These are phyloP conservation scores for Orbilia oligospora DNA, from an alignment of 2,329 filamentous ascomycete genomes.

Conservation along the genomic window DNA sequence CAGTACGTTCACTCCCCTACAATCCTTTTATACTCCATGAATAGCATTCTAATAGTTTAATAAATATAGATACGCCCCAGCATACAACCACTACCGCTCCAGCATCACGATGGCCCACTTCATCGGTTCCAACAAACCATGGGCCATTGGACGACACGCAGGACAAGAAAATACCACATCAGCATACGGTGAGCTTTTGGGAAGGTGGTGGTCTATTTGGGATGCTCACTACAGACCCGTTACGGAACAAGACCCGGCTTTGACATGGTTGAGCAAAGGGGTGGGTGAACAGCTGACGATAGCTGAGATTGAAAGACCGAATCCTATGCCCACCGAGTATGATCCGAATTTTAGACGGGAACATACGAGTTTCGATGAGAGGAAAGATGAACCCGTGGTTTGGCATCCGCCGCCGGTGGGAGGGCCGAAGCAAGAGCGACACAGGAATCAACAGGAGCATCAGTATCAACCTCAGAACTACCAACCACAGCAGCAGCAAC, in stretches of 20 bases:
- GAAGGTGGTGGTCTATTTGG: constrained; percentile 94
- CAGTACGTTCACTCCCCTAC: constrained; percentile 69
- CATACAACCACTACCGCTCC: constrained; percentile 91
- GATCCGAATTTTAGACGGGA: constrained; percentile 56
- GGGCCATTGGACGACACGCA: constrained; percentile 76
- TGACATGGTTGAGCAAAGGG: constrained; percentile 65
- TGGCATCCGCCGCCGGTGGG: constrained; percentile 63
- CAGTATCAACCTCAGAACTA: constrained; percentile 44
- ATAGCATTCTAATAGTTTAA: neutral
- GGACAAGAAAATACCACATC: constrained; percentile 69
- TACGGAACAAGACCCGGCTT: constrained; percentile 63
- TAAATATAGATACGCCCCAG: constrained; percentile 79
- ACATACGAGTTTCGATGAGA: constrained; percentile 60
- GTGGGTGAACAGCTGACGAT: constrained; percentile 66
- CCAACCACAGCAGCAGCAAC: constrained; percentile 53
- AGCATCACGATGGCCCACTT: constrained; percentile 94
- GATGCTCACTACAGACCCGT: constrained; percentile 81
- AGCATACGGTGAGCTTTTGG: constrained; percentile 86
- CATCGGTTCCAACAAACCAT: constrained; percentile 92
- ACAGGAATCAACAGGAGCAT: constrained; percentile 63
- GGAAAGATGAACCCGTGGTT: constrained; percentile 58
- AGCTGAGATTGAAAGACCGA: constrained; percentile 36
- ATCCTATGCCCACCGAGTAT: constrained; percentile 56
- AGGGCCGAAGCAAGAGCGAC: constrained; percentile 63
- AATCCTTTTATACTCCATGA: neutral